Percentiles rank a stretch among this genome's conserved stretches.
Conservation (phyloP, 441 rosid species). For the Pelargonium myrrhifolium region DNA sequence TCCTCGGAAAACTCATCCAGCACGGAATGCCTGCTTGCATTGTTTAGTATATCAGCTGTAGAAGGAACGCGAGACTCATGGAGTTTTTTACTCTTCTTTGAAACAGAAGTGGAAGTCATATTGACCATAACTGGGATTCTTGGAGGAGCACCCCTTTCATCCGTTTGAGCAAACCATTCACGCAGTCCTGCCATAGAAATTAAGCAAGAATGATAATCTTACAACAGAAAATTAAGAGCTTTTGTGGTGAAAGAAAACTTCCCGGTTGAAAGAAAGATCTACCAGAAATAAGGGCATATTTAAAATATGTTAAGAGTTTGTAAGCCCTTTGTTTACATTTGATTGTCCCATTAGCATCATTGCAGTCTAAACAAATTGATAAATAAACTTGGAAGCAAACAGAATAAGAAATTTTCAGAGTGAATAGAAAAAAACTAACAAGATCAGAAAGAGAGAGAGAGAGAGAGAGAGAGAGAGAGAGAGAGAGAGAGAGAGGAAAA, state of each 20-base stretch:
- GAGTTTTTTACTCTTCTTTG: conserved; percentile 33
- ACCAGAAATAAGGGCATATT: not conserved
- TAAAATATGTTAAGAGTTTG: not conserved
- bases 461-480: no score
- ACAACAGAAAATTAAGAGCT: conserved; percentile 6
- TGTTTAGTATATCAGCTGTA: conserved; percentile 50
- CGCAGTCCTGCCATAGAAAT: conserved; percentile 55
- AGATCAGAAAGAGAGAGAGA: no score
- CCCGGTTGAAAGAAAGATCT: not conserved
- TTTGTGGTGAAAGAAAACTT: not conserved
- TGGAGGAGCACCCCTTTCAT: conserved; percentile 86
- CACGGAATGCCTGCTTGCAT: conserved; percentile 60
- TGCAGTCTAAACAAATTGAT: not conserved
- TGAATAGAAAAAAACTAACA: not conserved
- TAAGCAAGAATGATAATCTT: not conserved
- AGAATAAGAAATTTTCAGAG: not conserved
- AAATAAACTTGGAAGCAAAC: not conserved
- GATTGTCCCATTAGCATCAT: not conserved
- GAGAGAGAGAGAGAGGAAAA: no score
- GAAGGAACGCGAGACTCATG: conserved; percentile 40
- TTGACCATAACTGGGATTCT: conserved; percentile 97
- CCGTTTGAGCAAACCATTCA: conserved; percentile 94
- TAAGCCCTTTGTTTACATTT: not conserved
- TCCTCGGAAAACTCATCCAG: conserved; percentile 93
- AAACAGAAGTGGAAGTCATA: conserved; percentile 71